These are phyloP conservation scores for Clarireedia sp. DNA, from an alignment of 2,329 filamentous ascomycete genomes.

Conservation along the genomic window DNA sequence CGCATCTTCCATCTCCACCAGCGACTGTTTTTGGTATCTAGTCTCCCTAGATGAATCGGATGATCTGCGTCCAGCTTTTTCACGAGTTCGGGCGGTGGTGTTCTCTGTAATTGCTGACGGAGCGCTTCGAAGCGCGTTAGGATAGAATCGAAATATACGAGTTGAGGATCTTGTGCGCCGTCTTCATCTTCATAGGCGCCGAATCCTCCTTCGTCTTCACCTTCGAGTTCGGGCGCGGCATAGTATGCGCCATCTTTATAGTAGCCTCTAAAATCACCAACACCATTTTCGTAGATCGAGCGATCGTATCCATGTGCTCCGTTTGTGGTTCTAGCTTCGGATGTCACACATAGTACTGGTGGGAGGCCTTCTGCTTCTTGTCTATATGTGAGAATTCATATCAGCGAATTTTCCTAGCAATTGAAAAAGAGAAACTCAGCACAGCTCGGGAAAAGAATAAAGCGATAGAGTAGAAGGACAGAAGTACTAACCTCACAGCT, in stretches of 20 bases:
- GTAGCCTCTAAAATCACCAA: constrained; percentile 52
- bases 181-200: constrained; percentile 22
- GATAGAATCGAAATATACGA: constrained; percentile 61
- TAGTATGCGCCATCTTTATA: constrained; percentile 77
- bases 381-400: constrained; percentile 42
- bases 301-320: constrained; percentile 11
- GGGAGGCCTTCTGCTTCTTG: constrained; percentile 69
- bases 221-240: constrained; percentile 36
- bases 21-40: constrained; percentile 36
- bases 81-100: constrained; percentile 45
- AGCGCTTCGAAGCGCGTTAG: constrained; percentile 57
- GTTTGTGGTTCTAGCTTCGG: constrained; percentile 30
- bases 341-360: constrained; percentile 58
- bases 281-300: constrained; percentile 42
- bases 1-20: constrained; percentile 47
- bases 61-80: constrained; percentile 42
- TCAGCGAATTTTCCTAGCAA: constrained; percentile 28
- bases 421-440: constrained; percentile 32
- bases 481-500: constrained; percentile 56
- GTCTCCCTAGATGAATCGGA: constrained; percentile 40
- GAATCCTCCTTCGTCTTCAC: constrained; percentile 30
- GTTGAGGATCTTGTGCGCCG: constrained; percentile 38
- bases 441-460: constrained; percentile 21
- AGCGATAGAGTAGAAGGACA: not conserved
- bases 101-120: constrained; percentile 50